These are phyloP conservation scores for Cytospora piceicola DNA, from an alignment of 2,329 filamentous ascomycete species.

Conservation along the genomic window DNA sequence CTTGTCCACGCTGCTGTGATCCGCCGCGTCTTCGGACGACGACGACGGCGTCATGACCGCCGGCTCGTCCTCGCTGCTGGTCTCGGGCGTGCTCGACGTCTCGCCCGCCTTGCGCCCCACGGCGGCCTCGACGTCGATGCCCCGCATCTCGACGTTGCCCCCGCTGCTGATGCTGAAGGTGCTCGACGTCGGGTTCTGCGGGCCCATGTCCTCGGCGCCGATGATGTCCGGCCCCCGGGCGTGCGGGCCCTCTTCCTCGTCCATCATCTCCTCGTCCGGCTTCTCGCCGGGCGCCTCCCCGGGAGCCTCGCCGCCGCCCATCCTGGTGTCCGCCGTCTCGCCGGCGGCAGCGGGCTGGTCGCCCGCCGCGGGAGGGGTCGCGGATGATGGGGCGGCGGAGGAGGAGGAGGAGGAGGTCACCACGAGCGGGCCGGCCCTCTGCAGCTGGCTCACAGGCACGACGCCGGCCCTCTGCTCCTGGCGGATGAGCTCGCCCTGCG, in stretches of 20 bases:
- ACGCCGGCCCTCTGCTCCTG: slow-evolving; percentile 85
- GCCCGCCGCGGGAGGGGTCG: not conserved
- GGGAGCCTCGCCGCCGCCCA: slow-evolving; percentile 35
- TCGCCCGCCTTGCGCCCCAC: slow-evolving; percentile 56
- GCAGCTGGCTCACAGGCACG: slow-evolving; percentile 68
- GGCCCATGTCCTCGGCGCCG: slow-evolving; percentile 83
- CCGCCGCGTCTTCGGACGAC: not conserved
- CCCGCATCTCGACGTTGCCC: slow-evolving; percentile 52
- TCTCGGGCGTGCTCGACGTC: slow-evolving; percentile 27
- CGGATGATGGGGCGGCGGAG: too few species aligned
- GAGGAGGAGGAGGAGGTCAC: slow-evolving; percentile 33
- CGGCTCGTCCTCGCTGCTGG: slow-evolving; percentile 31
- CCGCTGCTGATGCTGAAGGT: slow-evolving; percentile 44
- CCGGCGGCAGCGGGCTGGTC: slow-evolving; percentile 27
- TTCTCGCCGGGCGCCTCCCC: slow-evolving; percentile 35
- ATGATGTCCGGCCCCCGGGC: slow-evolving; percentile 84
- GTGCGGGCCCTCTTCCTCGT: slow-evolving; percentile 72
- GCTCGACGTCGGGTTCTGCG: slow-evolving; percentile 57
- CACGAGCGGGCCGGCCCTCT: slow-evolving; percentile 44
- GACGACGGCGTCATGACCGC: slow-evolving; percentile 28
- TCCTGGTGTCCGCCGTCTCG: slow-evolving; percentile 29
- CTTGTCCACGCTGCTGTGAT: slow-evolving; percentile 5
- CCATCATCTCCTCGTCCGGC: slow-evolving; percentile 47
- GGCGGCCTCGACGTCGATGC: slow-evolving; percentile 64
- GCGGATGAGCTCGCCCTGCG: slow-evolving; percentile 82